Evolutionary conservation across 495 filamentous ascomycete genomes (phyloP), one percentile per base, ranked within the genome.

Genomic region (Bacidia rubella): DNA sequence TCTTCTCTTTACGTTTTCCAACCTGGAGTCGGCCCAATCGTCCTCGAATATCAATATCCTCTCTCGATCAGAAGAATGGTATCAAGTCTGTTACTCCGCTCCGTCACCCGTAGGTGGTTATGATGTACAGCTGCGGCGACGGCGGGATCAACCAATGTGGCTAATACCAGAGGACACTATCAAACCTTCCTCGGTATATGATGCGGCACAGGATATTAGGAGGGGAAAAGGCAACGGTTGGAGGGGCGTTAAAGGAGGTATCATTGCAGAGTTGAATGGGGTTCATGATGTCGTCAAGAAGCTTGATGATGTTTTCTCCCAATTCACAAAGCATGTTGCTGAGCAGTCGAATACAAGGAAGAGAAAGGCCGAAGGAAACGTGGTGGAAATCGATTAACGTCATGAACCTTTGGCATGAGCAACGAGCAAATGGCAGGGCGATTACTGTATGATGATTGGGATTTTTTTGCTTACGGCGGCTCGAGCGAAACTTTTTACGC

Each of bases 1-100:
- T 0, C 64, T 93, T 3, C 70, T 89, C 19, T 70, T 69, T 20
- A 79, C 76, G n/a, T 65, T 95, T 10, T 78, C 73, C 53, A 60
- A 59, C 32, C 62, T 74, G 23, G 63, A 75, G 25, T 68, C 54
- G 11, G 65, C 62, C 10, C 47, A 51, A 20, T 12, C 4, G 15
- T 19, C 12, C 11, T 52, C 54, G 11, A 51, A 50, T 11, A 50
- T 62, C 12, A 47, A 24, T 42, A 60, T 62, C 11, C 52, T 60
- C n/a, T 40, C 53, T 23, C 72, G 73, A 21, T 67, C 64, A 43
- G 68, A 72, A 9, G 68, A 62, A 24, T 66, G 65, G n/a, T 74
- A 63, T 53, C 64, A 66, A 26, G 62, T 77, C 25, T 64, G 70
- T 39, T 75, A 72, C 54, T 53, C 50, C 9, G 54, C 44, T 20